Conservation (phyloP, 2,329 filamentous ascomycete genomes). For the Albophoma yamanashiensis region DNA sequence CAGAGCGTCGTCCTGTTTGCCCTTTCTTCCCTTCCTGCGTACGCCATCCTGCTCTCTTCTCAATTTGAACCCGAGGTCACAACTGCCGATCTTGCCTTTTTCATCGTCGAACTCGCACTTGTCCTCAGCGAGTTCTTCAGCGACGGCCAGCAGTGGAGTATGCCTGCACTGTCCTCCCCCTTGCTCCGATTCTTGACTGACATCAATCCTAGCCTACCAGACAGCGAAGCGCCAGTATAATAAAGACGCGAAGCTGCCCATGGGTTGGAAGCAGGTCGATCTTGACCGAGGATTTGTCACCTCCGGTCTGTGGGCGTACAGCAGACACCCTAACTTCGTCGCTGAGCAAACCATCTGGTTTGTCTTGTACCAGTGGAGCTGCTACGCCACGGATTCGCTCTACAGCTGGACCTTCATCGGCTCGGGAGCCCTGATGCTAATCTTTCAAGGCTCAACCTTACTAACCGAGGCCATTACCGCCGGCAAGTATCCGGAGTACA, state of each 20-base stretch:
- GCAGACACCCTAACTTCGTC: constrained; percentile 88
- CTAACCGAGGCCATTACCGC: constrained; percentile 76
- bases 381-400: constrained; percentile 57
- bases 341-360: constrained; percentile 91
- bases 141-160: constrained; percentile 88
- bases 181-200: background rate
- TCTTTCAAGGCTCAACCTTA: constrained; percentile 85
- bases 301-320: constrained; percentile 76
- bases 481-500: constrained; percentile 82
- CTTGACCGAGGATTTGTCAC: constrained; percentile 85
- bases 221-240: constrained; percentile 68
- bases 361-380: constrained; percentile 78
- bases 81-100: constrained; percentile 35
- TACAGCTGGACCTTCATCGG: constrained; percentile 75
- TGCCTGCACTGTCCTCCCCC: background rate
- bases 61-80: constrained; percentile 44
- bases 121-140: constrained; percentile 65
- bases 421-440: constrained; percentile 54
- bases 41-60: constrained; percentile 66
- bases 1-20: constrained; percentile 76
- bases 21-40: constrained; percentile 67
- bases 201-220: constrained; percentile 53
- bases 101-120: constrained; percentile 35
- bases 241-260: constrained; percentile 59
- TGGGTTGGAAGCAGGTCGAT: constrained; percentile 56